Evolutionary conservation across 2,329 filamentous ascomycete genomes (phyloP).

Genomic region (Penicillium sp.): DNA sequence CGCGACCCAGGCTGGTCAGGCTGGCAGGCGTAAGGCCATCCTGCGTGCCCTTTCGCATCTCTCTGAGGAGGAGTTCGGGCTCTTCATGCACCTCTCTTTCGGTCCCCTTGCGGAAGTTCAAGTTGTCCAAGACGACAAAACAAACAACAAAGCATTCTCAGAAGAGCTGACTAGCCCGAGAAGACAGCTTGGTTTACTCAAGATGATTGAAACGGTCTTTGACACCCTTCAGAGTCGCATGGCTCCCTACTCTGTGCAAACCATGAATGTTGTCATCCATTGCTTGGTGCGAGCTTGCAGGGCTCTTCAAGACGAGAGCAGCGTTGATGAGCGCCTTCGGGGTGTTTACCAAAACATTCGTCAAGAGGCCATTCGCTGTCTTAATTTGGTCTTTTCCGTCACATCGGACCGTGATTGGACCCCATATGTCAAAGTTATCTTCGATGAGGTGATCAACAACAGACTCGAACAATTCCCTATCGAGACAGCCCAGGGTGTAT

Average conservation of each 20-base stretch:
- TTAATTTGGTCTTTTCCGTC: constrained; percentile 75
- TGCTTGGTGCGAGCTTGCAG: constrained; percentile 73
- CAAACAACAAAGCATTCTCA: constrained; percentile 57
- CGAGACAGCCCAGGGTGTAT: constrained; percentile 88
- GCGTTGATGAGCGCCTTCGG: constrained; percentile 32
- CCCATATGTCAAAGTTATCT: constrained; percentile 68
- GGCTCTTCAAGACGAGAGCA: constrained; percentile 38
- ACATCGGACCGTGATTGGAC: constrained; percentile 71
- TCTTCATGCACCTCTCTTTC: constrained; percentile 80
- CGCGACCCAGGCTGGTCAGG: constrained; percentile 77
- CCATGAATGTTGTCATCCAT: constrained; percentile 78
- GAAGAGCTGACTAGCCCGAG: constrained; percentile 65
- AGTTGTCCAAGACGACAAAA: constrained; percentile 54
- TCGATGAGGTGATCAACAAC: constrained; percentile 73
- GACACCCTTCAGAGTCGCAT: constrained; percentile 78
- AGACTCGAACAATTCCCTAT: constrained; percentile 74
- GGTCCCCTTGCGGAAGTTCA: constrained; percentile 66
- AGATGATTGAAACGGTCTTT: constrained; percentile 86
- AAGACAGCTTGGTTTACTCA: constrained; percentile 87
- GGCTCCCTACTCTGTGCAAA: constrained; percentile 63
- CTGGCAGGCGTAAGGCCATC: constrained; percentile 71
- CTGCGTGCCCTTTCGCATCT: constrained; percentile 80
- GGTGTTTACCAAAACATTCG: constrained; percentile 51
- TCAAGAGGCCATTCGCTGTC: constrained; percentile 71
- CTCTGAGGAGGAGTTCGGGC: constrained; percentile 69